Percentiles rank a stretch among this genome's conserved stretches.
These are phyloP conservation scores for Eutypella sp. DNA, from an alignment of 2,329 filamentous ascomycete species.

Conservation along the genomic window DNA sequence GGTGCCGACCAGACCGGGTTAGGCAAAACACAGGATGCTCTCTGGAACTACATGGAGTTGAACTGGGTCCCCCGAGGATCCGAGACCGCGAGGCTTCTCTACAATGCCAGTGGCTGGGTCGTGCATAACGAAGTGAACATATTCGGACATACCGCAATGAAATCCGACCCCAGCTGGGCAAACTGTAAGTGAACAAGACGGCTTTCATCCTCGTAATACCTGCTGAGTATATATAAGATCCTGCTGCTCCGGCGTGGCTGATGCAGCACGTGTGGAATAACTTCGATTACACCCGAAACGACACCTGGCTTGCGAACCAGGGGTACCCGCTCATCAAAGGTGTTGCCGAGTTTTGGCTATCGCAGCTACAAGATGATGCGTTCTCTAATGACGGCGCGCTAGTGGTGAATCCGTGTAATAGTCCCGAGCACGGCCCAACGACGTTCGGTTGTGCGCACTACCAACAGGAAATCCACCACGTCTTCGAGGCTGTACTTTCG, in stretches of 20 bases:
- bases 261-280: constrained; percentile 56
- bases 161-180: constrained; percentile 25
- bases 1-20: constrained; percentile 48
- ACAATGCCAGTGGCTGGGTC: constrained; percentile 51
- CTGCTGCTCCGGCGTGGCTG: constrained; percentile 51
- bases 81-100: constrained; percentile 48
- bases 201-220: constrained; percentile 19
- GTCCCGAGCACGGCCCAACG: constrained; percentile 50
- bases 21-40: constrained; percentile 35
- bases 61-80: constrained; percentile 49
- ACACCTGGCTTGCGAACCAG: constrained; percentile 37
- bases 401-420: constrained; percentile 54
- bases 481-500: constrained; percentile 33
- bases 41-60: constrained; percentile 49
- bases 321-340: constrained; percentile 52
- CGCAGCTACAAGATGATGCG: constrained; percentile 44
- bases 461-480: constrained; percentile 45
- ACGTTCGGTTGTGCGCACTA: constrained; percentile 51
- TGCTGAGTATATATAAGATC: constrained; percentile 30
- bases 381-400: constrained; percentile 47
- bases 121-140: constrained; percentile 55
- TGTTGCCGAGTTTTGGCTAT: constrained; percentile 51
- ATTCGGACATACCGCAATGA: constrained; percentile 48
- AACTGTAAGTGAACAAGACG: constrained; percentile 21
- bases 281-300: constrained; percentile 47